Evolutionary conservation across 2,329 filamentous ascomycete genomes (phyloP), one percentile per base, ranked within the genome.

Genomic region (Westerdykella sp.): DNA sequence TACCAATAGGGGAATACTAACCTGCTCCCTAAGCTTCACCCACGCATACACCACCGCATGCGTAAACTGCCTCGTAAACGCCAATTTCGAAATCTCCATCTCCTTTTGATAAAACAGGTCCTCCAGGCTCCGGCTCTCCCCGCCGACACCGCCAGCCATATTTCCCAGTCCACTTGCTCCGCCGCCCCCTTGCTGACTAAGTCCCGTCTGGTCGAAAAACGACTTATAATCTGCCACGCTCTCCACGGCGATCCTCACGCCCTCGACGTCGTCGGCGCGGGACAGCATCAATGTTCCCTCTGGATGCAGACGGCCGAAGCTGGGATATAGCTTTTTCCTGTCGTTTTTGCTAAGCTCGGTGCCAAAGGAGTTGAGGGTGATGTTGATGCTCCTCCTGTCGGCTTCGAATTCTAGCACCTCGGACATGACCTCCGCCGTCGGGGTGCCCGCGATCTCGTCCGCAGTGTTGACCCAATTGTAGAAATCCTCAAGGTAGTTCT

Each of bases 101-200:
- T 98, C 93, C 73, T 95, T 97, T 69, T 96, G 88, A 68, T 98
- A 98, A 72, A 98, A 98, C 74, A 98, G 77, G 63, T 98, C 93
- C 66, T 98, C 93, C 57, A 98, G 70, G 59, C 90, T 96, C 73
- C 87, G 89, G 39, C 87, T 85, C 55, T 95, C 89, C 13, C 80
- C 76, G 21, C 84, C 82, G n/a, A 79, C 75, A 30, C 88, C 88
- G 47, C 87, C 85, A 18, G 81, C 80, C 85, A 90, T 88, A 69
- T 94, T 95, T 37, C 88, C 87, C 23, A 88, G 79, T 3, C 85
- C 81, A 4, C 80, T 78, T 28, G 82, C 81, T 31, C 85, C 82
- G 28, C 83, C 81, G 7, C 25, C 7, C 25, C 25, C 25, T 15
- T 18, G n/a, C 37, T 90, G 79, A 32, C 85, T 88, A 56, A 86